phyloP scores from a whole-genome alignment of 2,329 filamentous ascomycete species.

The Sporothrix euskadiensis region DNA sequence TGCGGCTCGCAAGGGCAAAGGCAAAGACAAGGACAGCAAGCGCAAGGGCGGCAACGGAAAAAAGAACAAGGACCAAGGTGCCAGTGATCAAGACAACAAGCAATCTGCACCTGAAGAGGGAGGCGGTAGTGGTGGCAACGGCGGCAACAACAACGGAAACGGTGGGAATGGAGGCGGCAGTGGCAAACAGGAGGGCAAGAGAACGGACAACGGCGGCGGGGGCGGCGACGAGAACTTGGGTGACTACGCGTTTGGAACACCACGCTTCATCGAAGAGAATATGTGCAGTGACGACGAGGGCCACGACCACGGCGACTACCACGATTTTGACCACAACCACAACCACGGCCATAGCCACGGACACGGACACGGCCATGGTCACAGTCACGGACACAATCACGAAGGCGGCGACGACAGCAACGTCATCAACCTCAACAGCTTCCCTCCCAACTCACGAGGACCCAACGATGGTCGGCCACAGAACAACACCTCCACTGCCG shows the following conservation, averaged over 20 bases:
- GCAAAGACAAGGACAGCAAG: not conserved
- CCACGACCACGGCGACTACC: not conserved
- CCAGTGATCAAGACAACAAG: not conserved
- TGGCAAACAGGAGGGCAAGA: constrained; percentile 14
- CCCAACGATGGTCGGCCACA: not conserved
- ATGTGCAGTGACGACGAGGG: not conserved
- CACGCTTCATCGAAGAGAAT: constrained; percentile 8
- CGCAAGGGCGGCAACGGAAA: not conserved
- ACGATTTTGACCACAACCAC: not conserved
- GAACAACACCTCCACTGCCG: not conserved
- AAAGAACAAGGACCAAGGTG: constrained; percentile 10
- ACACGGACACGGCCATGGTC: not conserved
- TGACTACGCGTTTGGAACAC: not conserved
- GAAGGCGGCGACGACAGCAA: constrained; percentile 10
- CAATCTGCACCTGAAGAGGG: not conserved
- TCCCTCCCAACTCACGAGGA: constrained; percentile 4
- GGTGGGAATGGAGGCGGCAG: not conserved
- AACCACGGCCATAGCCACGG: not conserved
- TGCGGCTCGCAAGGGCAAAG: constrained; percentile 15
- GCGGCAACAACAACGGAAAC: not conserved
- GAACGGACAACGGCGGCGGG: not conserved
- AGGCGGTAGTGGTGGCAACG: not conserved
- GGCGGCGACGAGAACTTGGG: not conserved
- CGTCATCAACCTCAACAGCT: constrained; percentile 1
- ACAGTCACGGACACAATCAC: not conserved